Evolutionary conservation across 2,329 filamentous ascomycete species (phyloP), one percentile per base, ranked within the genome.

Genomic region (Aspergillus uvarum): DNA sequence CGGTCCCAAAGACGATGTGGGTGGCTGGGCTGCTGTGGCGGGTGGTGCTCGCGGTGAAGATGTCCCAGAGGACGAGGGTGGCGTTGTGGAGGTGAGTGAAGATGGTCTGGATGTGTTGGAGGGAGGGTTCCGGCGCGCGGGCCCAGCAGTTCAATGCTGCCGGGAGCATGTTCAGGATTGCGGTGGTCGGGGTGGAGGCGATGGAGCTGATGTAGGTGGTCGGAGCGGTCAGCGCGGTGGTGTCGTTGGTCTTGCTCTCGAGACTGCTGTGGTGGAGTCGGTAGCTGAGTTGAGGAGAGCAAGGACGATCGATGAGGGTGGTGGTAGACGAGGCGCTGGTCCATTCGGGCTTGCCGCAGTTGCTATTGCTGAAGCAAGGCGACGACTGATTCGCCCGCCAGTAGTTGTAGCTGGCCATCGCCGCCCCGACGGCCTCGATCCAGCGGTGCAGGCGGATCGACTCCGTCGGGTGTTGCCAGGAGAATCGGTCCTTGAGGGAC

Each of bases 331-430:
- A 19, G 4, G 32, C 12, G n/a, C 53, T 19, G 19, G 53, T 55
- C 53, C 24, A 55, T 4, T 55, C 53, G 5, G 53, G 12, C 8
- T 29, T 47, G 24, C 38, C 44, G 26, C 24, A 54, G 24, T 38
- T 47, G 24, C 14, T 14, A 31, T 38, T 32, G 6, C 14, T 19
- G 3, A 29, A 50, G 14, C 22, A 50, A 6, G 38, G 29, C 14
- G 38, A 48, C 26, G 44, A 35, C 3, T 21, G 31, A 8, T n/a
- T 35, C 12, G 53, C 53, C 8, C 42, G 53, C 53, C 53, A 55
- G 42, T 55, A 55, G 11, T 55, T 55, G 42, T 55, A 55, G 26
- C 42, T 47, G n/a, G 53, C 53, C 53, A 55, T 55, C 5, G 42
- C 53, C 5, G 32, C 26, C 5, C 53, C 53, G 0, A 47, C 53